Conservation (phyloP, 257 asterid genomes). For the Penstemon davidsonii region DNA sequence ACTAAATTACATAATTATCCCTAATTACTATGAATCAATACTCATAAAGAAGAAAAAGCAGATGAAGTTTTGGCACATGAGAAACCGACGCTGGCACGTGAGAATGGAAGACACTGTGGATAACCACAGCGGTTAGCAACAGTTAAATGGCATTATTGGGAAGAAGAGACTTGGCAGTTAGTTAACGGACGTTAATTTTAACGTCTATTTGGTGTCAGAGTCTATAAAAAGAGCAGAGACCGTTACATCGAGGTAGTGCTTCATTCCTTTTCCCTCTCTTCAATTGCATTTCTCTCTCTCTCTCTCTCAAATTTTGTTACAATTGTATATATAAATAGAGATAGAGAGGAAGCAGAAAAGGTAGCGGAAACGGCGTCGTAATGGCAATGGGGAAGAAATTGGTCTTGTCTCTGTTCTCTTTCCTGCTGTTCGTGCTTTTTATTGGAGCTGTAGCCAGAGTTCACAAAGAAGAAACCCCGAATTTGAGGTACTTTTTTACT, state of each 20-base stretch:
- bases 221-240: constrained; percentile 55
- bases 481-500: constrained; percentile 36
- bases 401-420: constrained; percentile 34
- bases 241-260: constrained; percentile 55
- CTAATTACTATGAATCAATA: too few species aligned
- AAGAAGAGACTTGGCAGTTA: constrained; percentile 18
- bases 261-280: constrained; percentile 31
- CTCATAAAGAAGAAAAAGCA: too few species aligned
- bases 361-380: neutral
- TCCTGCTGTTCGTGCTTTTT: constrained; percentile 46
- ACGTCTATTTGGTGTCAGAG: constrained; percentile 33
- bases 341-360: constrained; percentile 5
- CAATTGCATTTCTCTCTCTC: constrained; percentile 16
- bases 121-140: too few species aligned
- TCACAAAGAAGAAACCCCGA: constrained; percentile 30
- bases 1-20: too few species aligned
- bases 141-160: too few species aligned
- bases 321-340: constrained; percentile 13
- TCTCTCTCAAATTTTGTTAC: constrained; percentile 22
- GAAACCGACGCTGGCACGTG: too few species aligned
- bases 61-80: too few species aligned
- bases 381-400: constrained; percentile 45
- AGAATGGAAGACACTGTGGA: too few species aligned
- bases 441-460: constrained; percentile 44
- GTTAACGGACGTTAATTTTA: constrained; percentile 52